phyloP scores from a whole-genome alignment of 2,329 filamentous ascomycete species.

The Tolypocladium nubicola region DNA sequence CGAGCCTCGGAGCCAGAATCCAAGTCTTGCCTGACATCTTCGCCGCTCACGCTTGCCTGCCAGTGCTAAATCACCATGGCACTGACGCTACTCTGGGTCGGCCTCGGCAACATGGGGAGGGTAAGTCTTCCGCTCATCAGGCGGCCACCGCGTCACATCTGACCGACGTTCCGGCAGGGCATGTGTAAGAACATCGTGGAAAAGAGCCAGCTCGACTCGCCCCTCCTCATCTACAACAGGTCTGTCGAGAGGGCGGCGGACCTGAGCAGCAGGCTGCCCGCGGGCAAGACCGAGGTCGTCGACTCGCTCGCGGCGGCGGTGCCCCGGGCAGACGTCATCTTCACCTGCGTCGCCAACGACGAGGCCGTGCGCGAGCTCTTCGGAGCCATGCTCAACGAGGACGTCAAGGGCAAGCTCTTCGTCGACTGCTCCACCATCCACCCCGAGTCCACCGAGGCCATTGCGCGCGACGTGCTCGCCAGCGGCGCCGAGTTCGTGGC shows the following conservation, averaged over 20 bases:
- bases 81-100: conserved; percentile 63
- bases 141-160: conserved; percentile 10
- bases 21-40: neutral
- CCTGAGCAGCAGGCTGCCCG: conserved; percentile 48
- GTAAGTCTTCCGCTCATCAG: conserved; percentile 27
- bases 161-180: conserved; percentile 36
- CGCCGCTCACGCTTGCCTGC: neutral
- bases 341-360: conserved; percentile 74
- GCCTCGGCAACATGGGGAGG: conserved; percentile 80
- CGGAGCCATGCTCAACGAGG: conserved; percentile 37
- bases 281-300: conserved; percentile 53
- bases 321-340: conserved; percentile 63
- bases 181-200: conserved; percentile 77
- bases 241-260: conserved; percentile 55
- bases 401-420: conserved; percentile 63
- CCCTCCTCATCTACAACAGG: conserved; percentile 73
- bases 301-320: conserved; percentile 56
- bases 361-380: conserved; percentile 56
- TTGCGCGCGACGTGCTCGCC: conserved; percentile 46
- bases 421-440: conserved; percentile 84
- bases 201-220: conserved; percentile 61
- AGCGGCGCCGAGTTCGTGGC: conserved; percentile 67
- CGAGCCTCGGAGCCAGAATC: neutral
- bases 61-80: conserved; percentile 30
- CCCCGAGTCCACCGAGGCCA: conserved; percentile 63